Base-by-base conservation (phyloP, 805 yeast species). In the Maudiozyma serrabonitensis region DNA sequence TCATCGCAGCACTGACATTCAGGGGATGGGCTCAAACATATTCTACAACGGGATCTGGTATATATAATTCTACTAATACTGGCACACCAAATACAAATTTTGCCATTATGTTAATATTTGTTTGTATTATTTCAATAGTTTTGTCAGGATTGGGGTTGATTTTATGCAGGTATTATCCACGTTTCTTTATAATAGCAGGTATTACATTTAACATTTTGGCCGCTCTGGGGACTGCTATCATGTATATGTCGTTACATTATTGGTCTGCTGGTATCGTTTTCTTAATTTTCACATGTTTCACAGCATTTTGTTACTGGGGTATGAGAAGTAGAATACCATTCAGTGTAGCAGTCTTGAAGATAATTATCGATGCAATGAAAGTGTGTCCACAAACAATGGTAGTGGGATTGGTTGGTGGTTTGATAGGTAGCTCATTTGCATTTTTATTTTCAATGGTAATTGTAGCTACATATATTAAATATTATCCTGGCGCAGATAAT, bases 231-330 rank as follows among this genome's bases (percentile, higher is more conserved):
- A 81, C 95, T 6, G 79, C 88, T 5, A 81, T 89, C 56, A 82
- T 79, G 66, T 86, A 84, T 60, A 74, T 89, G 57, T 81, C 75
- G 1, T 73, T 76, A 55, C 70, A 73, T 32, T 84, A 86, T 66
- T 87, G 82, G 72, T 81, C 91, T 4, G 91, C 95, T 0, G 96
- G 88, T 2, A 72, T 86, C 52, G 88, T 83, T 37, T 84, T 82
- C 55, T 68, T 84, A 54, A 74, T 82, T 1, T 84, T 86, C 64
- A 75, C 89, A 0, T 60, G 75, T 2, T 65, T 84, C 47, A 75
- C 82, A 23, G 87, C 86, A 7, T 80, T 76, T 72, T 76, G 82
- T 61, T 87, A 82, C 67, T 86, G 87, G 87, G 66, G 77, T 6
- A 78, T 84, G 71, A 74, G 93, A 54, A 62, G 67, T 7, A 71